Percentiles rank a stretch among this genome's conserved stretches.
Evolutionary conservation across 345 rosid species (phyloP).

Genomic region (Odontarrhena argentea): DNA sequence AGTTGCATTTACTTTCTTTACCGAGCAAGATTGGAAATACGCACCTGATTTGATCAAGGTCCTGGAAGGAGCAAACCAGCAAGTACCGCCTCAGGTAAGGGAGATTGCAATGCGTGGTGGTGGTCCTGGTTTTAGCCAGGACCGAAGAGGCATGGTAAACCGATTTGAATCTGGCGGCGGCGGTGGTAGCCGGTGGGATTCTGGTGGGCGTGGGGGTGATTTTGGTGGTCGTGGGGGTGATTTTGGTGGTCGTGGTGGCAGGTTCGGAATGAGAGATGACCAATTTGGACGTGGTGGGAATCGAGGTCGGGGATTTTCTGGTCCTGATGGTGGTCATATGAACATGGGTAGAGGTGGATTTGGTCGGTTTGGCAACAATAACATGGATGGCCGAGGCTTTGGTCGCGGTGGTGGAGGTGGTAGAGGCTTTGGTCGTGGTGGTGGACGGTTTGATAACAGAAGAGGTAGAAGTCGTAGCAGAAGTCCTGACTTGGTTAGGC

Average conservation of each 20-base stretch:
- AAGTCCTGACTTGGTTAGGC: constrained; percentile 71
- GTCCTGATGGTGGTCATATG: constrained; percentile 49
- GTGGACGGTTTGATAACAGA: constrained; percentile 78
- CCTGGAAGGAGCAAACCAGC: constrained; percentile 91
- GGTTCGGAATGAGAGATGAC: constrained; percentile 51
- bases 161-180: constrained; percentile 70
- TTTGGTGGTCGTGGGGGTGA: constrained; percentile 42
- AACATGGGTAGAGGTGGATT: constrained; percentile 62
- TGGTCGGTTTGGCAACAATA: constrained; percentile 55
- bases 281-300: constrained; percentile 63
- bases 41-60: constrained; percentile 85
- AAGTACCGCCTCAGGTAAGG: constrained; percentile 78
- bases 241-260: constrained; percentile 47
- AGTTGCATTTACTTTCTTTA: constrained; percentile 85
- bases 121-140: constrained; percentile 61
- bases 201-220: constrained; percentile 56
- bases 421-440: constrained; percentile 65
- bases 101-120: constrained; percentile 85
- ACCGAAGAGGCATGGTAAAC: constrained; percentile 60
- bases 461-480: constrained; percentile 78
- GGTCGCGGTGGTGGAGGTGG: constrained; percentile 55
- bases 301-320: constrained; percentile 70
- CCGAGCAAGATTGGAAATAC: constrained; percentile 88
- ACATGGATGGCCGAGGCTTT: constrained; percentile 68
- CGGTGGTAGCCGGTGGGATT: constrained; percentile 80